phyloP scores from a whole-genome alignment of 805 yeast species.

The Starmerella apis region DNA sequence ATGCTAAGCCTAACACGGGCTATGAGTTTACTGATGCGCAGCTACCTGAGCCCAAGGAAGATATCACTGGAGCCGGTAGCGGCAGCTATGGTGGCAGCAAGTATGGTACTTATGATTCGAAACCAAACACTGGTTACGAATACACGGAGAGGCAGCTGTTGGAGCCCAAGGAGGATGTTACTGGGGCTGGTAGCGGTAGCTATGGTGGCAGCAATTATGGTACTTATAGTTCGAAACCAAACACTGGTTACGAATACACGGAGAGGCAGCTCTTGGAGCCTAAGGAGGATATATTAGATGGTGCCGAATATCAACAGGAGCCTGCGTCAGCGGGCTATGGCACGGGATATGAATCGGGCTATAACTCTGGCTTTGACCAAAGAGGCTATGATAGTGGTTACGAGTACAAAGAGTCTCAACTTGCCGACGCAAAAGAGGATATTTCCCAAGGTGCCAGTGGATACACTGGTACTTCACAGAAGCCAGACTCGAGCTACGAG shows the following conservation, averaged over 20 bases:
- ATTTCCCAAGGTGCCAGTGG: not conserved
- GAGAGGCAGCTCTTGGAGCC: constrained; percentile 4
- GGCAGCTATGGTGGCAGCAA: not conserved
- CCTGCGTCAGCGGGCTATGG: not conserved
- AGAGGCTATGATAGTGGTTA: not conserved
- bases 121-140: not conserved
- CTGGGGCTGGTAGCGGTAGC: not conserved
- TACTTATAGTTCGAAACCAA: not conserved
- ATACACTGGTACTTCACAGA: not conserved
- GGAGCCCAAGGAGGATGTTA: constrained; percentile 3
- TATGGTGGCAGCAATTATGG: not conserved
- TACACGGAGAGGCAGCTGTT: constrained; percentile 5
- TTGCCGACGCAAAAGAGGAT: not conserved
- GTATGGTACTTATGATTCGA: not conserved
- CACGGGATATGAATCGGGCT: not conserved
- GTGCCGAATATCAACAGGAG: not conserved
- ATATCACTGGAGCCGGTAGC: not conserved
- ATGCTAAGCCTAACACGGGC: not conserved
- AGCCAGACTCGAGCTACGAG: not conserved
- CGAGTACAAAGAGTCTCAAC: constrained; percentile 1
- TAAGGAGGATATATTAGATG: constrained; percentile 6
- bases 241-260: constrained; percentile 1
- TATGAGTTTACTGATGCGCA: constrained; percentile 1
- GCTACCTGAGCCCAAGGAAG: constrained; percentile 7
- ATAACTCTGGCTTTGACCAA: not conserved